A percentile compares a stretch with the other conserved stretches of the same genome.
phyloP scores from a whole-genome alignment of 106 monocot genomes.

The Platanthera guangdongensis region DNA sequence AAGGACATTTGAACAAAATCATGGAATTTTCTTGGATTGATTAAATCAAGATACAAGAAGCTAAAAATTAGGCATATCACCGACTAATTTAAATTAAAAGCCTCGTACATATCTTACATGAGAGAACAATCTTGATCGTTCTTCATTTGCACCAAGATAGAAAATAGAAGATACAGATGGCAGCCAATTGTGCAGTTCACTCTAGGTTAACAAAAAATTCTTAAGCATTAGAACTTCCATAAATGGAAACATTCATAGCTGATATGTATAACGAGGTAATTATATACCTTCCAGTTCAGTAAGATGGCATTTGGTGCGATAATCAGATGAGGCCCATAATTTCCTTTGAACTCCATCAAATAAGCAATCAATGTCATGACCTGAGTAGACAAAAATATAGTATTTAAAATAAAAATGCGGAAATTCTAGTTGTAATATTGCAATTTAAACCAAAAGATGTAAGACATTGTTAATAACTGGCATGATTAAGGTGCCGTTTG shows the following conservation, averaged over 20 bases:
- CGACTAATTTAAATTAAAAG: neutral
- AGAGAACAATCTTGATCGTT: constrained; percentile 72
- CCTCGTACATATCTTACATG: constrained; percentile 42
- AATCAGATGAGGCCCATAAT: constrained; percentile 98
- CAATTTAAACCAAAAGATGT: constrained; percentile 1
- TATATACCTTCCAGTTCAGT: constrained; percentile 94
- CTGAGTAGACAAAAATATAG: constrained; percentile 27
- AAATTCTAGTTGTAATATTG: neutral
- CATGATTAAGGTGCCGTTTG: neutral
- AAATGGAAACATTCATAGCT: constrained; percentile 9
- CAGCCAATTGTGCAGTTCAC: constrained; percentile 87
- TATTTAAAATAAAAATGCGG: neutral
- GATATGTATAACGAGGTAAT: neutral
- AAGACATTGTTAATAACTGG: neutral
- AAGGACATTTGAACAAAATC: neutral
- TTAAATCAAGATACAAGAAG: neutral
- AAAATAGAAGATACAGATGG: constrained; percentile 87
- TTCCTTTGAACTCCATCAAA: constrained; percentile 98
- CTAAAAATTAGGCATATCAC: neutral
- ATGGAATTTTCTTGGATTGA: neutral
- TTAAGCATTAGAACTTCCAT: constrained; percentile 6
- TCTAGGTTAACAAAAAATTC: constrained; percentile 38
- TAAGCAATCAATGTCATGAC: constrained; percentile 99
- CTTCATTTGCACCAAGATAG: constrained; percentile 91
- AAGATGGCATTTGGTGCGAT: constrained; percentile 98